Conservation (phyloP, 306 rosid genomes). For the Begonia fuchsioides region DNA sequence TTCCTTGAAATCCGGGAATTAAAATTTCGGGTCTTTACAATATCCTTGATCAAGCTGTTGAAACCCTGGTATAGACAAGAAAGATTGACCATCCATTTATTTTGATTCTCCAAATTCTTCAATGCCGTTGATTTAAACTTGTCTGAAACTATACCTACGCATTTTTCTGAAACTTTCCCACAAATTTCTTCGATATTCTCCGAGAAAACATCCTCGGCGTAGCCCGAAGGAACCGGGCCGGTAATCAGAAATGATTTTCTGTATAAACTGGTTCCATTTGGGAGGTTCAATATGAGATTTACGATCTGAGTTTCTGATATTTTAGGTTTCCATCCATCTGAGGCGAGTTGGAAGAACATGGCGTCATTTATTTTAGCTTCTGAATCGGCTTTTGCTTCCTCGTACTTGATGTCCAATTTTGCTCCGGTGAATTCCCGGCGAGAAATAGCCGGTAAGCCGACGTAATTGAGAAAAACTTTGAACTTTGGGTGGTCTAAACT, state of each 20-base stretch:
- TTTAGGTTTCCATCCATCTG: conserved; percentile 60
- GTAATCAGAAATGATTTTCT: conserved; percentile 48
- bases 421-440: conserved; percentile 33
- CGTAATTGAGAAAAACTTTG: conserved; percentile 57
- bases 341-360: conserved; percentile 73
- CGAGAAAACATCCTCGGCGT: conserved; percentile 72
- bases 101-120: conserved; percentile 63
- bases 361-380: conserved; percentile 61
- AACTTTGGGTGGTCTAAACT: conserved; percentile 70
- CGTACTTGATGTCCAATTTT: conserved; percentile 41
- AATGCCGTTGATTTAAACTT: conserved; percentile 67
- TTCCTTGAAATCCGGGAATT: no score
- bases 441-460: conserved; percentile 52
- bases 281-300: conserved; percentile 57
- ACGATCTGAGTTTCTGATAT: conserved; percentile 26
- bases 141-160: conserved; percentile 93
- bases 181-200: conserved; percentile 64
- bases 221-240: conserved; percentile 48
- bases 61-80: conserved; percentile 80
- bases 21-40: no score
- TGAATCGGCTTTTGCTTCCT: conserved; percentile 49
- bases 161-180: conserved; percentile 52
- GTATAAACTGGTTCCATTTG: conserved; percentile 81
- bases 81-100: conserved; percentile 90
- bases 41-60: conserved; percentile 54